phyloP scores from a whole-genome alignment of 2,329 filamentous ascomycete species.

The Thermoascus crustaceus region DNA sequence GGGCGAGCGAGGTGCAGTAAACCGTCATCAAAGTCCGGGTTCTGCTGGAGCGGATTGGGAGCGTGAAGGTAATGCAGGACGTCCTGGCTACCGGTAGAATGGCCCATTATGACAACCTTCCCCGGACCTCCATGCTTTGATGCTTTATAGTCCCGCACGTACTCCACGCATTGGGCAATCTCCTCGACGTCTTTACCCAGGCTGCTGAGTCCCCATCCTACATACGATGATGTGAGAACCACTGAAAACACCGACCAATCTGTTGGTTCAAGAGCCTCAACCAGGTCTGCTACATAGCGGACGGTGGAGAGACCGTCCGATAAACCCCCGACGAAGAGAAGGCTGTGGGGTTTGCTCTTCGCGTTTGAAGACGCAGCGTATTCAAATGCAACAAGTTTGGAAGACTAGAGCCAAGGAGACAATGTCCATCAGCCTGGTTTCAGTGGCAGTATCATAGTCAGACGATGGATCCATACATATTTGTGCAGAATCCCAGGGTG shows the following conservation, averaged over 20 bases:
- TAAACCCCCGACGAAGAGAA: slow-evolving; percentile 54
- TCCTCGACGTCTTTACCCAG: slow-evolving; percentile 49
- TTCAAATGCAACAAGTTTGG: slow-evolving; percentile 35
- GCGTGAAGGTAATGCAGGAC: slow-evolving; percentile 54
- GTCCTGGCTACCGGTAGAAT: slow-evolving; percentile 63
- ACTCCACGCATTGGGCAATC: slow-evolving; percentile 44
- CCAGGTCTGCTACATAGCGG: slow-evolving; percentile 45
- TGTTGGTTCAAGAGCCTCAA: slow-evolving; percentile 38
- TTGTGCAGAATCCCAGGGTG: slow-evolving; percentile 27
- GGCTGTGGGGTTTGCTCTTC: slow-evolving; percentile 35
- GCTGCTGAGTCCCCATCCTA: slow-evolving; percentile 47
- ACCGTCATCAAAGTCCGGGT: slow-evolving; percentile 19
- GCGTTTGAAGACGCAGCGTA: slow-evolving; percentile 18
- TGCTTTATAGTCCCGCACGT: slow-evolving; percentile 36
- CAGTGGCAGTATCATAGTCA: not conserved
- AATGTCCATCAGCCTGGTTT: not conserved
- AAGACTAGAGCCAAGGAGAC: slow-evolving; percentile 22
- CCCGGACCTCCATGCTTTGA: slow-evolving; percentile 10
- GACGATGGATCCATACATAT: slow-evolving; percentile 22
- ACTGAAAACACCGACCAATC: slow-evolving; percentile 48
- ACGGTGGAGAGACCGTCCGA: slow-evolving; percentile 50
- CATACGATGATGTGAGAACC: slow-evolving; percentile 45
- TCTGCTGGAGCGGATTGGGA: slow-evolving; percentile 29
- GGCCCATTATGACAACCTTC: slow-evolving; percentile 60
- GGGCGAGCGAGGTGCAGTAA: slow-evolving; percentile 37